Evolutionary conservation across 2,329 filamentous ascomycete genomes (phyloP), one percentile per base, ranked within the genome.

Genomic region (Penicillium brevicompactum): DNA sequence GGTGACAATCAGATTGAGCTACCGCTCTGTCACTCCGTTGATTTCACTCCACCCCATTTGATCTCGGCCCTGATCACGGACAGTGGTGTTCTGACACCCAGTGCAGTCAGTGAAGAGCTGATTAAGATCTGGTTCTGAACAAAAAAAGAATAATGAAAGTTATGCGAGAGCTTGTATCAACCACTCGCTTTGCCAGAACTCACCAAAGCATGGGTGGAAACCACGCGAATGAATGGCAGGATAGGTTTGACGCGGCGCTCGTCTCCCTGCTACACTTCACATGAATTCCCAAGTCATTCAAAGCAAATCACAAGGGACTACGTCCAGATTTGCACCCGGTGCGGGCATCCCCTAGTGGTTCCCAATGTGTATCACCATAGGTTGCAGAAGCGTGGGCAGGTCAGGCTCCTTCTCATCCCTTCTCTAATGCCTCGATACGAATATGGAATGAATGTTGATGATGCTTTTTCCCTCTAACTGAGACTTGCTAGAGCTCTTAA

Each of bases 1-100:
- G 56, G 46, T 13, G 53, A 63, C 22, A 22, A 34, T 18, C 46
- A 58, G 27, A 51, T 59, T 49, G 58, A 68, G 56, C 43, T 65
- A 22, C 65, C 66, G 18, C 63, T 70, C 37, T 66, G 63, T 10
- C 71, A 76, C 13, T 74, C 72, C 22, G 78, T 80, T 14, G 78
- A 81, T 56, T 80, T 78, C 56, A 80, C 78, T 61, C 84, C 85
- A 7, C 84, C 85, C 6, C 77, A 84, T 60, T 69, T 87, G 47
- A 87, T 88, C 55, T 84, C 82, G 2, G 84, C 84, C 2, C 79
- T 88, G 62, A 86, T 87, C 63, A 88, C 85, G 4, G 85, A 88
- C 66, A 82, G 80, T 31, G 85, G 85, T 50, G 84, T 87, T 2
- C 71, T 87, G 56, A 83, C 85, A 6, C 84, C 85, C 0, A 86